These are phyloP conservation scores for Arachnomyces sp. DNA, from an alignment of 2,329 filamentous ascomycete genomes.

Conservation along the genomic window DNA sequence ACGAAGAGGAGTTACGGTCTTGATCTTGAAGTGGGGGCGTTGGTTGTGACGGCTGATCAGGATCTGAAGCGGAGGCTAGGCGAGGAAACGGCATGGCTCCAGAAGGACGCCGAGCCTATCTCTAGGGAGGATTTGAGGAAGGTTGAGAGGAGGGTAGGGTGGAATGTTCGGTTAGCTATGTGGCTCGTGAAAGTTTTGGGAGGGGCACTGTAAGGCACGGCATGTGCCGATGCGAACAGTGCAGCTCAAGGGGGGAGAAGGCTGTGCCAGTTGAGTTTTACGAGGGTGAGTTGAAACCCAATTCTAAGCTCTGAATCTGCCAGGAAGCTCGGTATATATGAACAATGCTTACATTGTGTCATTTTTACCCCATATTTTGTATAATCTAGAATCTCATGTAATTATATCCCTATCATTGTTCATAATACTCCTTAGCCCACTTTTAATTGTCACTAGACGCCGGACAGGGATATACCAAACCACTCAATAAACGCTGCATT, in stretches of 20 bases:
- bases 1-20: slow-evolving; percentile 88
- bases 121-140: slow-evolving; percentile 70
- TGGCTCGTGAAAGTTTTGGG: slow-evolving; percentile 83
- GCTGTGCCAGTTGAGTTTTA: too few species aligned
- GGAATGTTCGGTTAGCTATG: slow-evolving; percentile 83
- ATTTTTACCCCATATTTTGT: too few species aligned
- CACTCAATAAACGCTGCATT: slow-evolving; percentile 16
- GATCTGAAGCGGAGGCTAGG: slow-evolving; percentile 63
- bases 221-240: too few species aligned
- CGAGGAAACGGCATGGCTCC: slow-evolving; percentile 71
- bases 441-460: slow-evolving; percentile 6
- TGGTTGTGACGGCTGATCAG: slow-evolving; percentile 73
- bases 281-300: too few species aligned
- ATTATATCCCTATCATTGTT: too few species aligned
- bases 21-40: slow-evolving; percentile 79
- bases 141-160: slow-evolving; percentile 72
- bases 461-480: slow-evolving; percentile 15
- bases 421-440: too few species aligned
- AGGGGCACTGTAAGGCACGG: slow-evolving; percentile 61
- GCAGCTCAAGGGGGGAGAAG: too few species aligned
- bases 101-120: slow-evolving; percentile 61
- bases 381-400: too few species aligned
- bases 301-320: too few species aligned
- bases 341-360: too few species aligned
- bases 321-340: too few species aligned